Conservation (phyloP, 2,329 filamentous ascomycete species). For the Colletotrichum acutatum region DNA sequence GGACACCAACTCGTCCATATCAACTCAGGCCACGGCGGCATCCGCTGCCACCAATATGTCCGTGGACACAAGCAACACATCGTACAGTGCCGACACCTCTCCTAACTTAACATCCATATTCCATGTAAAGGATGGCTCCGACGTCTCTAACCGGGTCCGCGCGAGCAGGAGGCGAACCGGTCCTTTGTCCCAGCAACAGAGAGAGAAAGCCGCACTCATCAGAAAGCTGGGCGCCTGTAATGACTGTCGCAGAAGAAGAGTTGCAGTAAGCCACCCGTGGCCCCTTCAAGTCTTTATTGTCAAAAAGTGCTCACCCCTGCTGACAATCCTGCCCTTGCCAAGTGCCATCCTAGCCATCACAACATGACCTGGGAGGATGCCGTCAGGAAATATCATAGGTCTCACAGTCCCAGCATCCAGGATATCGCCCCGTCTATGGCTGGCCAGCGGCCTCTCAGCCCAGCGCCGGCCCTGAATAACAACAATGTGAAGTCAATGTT, state of each 20-base stretch:
- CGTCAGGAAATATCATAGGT: slow-evolving; percentile 62
- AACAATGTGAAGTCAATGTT: slow-evolving; percentile 52
- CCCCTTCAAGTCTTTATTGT: not conserved
- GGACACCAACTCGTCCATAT: slow-evolving; percentile 64
- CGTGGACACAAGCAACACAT: slow-evolving; percentile 60
- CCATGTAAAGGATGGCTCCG: slow-evolving; percentile 65
- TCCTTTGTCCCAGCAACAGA: slow-evolving; percentile 66
- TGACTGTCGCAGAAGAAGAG: slow-evolving; percentile 66
- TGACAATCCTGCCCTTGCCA: slow-evolving; percentile 36
- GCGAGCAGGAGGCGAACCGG: slow-evolving; percentile 69
- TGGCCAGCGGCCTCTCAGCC: slow-evolving; percentile 58
- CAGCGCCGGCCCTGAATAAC: slow-evolving; percentile 50
- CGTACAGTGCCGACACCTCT: slow-evolving; percentile 65
- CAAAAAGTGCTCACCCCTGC: slow-evolving; percentile 27
- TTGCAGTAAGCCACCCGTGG: slow-evolving; percentile 61
- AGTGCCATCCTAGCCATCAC: slow-evolving; percentile 71
- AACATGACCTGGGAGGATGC: slow-evolving; percentile 71
- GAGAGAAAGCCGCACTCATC: slow-evolving; percentile 69
- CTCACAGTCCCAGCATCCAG: slow-evolving; percentile 62
- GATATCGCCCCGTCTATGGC: slow-evolving; percentile 57
- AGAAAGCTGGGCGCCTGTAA: slow-evolving; percentile 68
- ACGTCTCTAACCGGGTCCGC: slow-evolving; percentile 63
- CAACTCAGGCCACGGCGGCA: slow-evolving; percentile 60
- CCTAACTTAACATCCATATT: slow-evolving; percentile 62
- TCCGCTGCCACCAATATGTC: slow-evolving; percentile 51